Conservation (phyloP, 495 filamentous ascomycete species). For the Neurospora sp. region DNA sequence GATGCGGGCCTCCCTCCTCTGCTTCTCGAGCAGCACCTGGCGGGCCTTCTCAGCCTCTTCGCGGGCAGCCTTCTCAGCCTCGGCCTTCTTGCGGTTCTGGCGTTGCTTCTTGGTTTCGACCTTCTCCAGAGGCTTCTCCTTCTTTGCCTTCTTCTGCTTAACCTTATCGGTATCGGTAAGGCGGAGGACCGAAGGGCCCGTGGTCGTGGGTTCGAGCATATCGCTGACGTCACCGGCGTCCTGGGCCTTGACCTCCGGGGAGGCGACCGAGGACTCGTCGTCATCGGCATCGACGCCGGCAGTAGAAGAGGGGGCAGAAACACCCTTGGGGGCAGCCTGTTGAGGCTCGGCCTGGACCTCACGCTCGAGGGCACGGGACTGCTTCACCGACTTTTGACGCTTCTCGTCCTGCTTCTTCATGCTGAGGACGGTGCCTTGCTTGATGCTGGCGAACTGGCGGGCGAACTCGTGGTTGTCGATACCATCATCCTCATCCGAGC, state of each 20-base stretch:
- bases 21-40: conserved; percentile 62
- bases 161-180: conserved; percentile 56
- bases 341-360: conserved; percentile 12
- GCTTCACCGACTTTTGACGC: conserved; percentile 50
- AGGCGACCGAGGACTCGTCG: conserved; percentile 57
- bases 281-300: conserved; percentile 75
- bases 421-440: conserved; percentile 49
- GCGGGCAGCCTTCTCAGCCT: conserved; percentile 58
- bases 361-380: conserved; percentile 39
- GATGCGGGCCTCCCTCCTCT: conserved; percentile 68
- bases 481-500: conserved; percentile 47
- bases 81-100: conserved; percentile 73
- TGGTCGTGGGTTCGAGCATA: conserved; percentile 68
- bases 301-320: conserved; percentile 57
- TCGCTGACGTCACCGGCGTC: conserved; percentile 59
- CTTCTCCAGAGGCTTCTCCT: conserved; percentile 41
- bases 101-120: conserved; percentile 85
- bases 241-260: conserved; percentile 47
- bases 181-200: conserved; percentile 65
- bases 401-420: conserved; percentile 51
- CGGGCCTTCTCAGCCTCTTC: conserved; percentile 68
- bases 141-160: conserved; percentile 51
- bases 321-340: conserved; percentile 13
- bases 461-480: conserved; percentile 66
- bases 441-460: conserved; percentile 54